Evolutionary conservation across 371 early-diverging fungal species (phyloP).

Genomic region (Syncephalastrum contaminatum): DNA sequence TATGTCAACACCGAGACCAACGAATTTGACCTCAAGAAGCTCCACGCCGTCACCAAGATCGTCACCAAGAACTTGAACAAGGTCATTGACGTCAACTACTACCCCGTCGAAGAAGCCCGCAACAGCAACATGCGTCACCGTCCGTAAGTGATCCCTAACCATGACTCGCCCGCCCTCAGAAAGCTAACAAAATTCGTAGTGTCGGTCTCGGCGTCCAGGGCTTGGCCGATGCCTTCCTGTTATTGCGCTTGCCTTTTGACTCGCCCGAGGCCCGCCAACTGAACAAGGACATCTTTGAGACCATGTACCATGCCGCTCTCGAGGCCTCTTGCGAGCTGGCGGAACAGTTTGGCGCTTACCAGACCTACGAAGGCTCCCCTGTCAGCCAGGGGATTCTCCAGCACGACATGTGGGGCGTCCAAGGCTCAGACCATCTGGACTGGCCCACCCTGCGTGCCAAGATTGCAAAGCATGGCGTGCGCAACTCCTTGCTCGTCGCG

Average conservation of each 20-base stretch:
- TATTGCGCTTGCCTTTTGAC: slow-evolving; percentile 95
- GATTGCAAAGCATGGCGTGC: slow-evolving; percentile 85
- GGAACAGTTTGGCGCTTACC: slow-evolving; percentile 78
- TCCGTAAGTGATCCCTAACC: slow-evolving; percentile 53
- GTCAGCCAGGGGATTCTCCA: slow-evolving; percentile 92
- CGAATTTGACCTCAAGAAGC: slow-evolving; percentile 52
- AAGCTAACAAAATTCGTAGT: background rate
- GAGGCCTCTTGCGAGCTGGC: slow-evolving; percentile 95
- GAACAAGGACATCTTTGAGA: slow-evolving; percentile 95
- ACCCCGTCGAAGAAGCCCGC: slow-evolving; percentile 91
- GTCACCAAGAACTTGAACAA: slow-evolving; percentile 92
- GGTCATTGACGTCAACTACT: slow-evolving; percentile 96
- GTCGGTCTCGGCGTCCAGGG: slow-evolving; percentile 99
- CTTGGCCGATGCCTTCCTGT: slow-evolving; percentile 95
- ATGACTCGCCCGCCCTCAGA: background rate
- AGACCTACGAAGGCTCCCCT: slow-evolving; percentile 90
- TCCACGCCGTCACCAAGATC: slow-evolving; percentile 74
- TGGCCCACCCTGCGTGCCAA: slow-evolving; percentile 85
- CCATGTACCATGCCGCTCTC: slow-evolving; percentile 96
- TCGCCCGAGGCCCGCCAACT: slow-evolving; percentile 82
- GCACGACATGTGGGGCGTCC: slow-evolving; percentile 92
- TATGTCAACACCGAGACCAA: slow-evolving; percentile 68
- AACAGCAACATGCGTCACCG: slow-evolving; percentile 91
- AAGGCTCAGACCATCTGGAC: slow-evolving; percentile 81
- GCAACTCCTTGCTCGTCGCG: slow-evolving; percentile 95